phyloP scores from a whole-genome alignment of 1,139 yeast genomes.

The Hemisphaericaspora subhashii region DNA sequence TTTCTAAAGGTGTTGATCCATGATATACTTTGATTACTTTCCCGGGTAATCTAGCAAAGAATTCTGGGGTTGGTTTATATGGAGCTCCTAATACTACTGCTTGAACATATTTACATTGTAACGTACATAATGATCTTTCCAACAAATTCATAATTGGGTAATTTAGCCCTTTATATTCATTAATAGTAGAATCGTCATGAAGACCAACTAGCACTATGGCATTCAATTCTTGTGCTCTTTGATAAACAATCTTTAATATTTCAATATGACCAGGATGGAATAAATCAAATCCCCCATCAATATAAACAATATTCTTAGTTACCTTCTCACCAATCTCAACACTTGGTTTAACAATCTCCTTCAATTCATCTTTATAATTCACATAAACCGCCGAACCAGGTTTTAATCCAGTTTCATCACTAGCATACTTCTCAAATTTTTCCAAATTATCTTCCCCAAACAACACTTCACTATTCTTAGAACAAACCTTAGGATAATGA shows the following conservation, averaged over 20 bases:
- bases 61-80: conserved; percentile 43
- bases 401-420: conserved; percentile 60
- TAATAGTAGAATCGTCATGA: conserved; percentile 60
- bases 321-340: conserved; percentile 20
- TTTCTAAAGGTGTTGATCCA: conserved; percentile 54
- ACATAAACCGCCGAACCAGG: conserved; percentile 64
- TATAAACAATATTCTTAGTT: conserved; percentile 45
- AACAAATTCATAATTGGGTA: conserved; percentile 85
- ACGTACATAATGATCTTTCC: conserved; percentile 82
- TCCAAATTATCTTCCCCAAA: conserved; percentile 33
- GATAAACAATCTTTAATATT: conserved; percentile 50
- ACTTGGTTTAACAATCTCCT: conserved; percentile 40
- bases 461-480: conserved; percentile 25
- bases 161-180: conserved; percentile 60
- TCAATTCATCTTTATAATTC: conserved; percentile 26
- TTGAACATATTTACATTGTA: conserved; percentile 85
- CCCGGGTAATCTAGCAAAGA: conserved; percentile 39
- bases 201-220: conserved; percentile 67
- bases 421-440: conserved; percentile 58
- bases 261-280: conserved; percentile 94
- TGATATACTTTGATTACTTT: conserved; percentile 53
- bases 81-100: conserved; percentile 75
- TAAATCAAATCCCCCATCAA: conserved; percentile 88
- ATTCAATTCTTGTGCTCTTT: conserved; percentile 35
- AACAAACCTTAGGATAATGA: conserved; percentile 46